Evolutionary conservation across 2,329 filamentous ascomycete genomes (phyloP).

Genomic region (Aspergillus sp.): DNA sequence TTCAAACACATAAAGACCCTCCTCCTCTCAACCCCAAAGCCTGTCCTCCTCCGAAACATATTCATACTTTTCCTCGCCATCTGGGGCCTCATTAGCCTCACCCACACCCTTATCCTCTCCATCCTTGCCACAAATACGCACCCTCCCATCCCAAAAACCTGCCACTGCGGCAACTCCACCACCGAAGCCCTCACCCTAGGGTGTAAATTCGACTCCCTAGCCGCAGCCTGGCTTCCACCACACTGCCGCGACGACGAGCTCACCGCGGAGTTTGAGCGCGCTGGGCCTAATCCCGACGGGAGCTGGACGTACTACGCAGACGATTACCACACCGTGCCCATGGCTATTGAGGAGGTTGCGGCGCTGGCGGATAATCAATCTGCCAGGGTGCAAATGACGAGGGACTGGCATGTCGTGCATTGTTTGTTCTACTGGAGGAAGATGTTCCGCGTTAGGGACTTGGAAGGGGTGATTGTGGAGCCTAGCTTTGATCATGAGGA

Average conservation of each 20-base stretch:
- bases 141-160: slow-evolving; percentile 11
- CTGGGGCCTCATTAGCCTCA: background rate
- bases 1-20: background rate
- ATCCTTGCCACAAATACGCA: background rate
- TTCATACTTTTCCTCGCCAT: background rate
- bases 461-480: slow-evolving; percentile 15
- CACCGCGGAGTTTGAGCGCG: slow-evolving; percentile 33
- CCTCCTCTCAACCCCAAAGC: background rate
- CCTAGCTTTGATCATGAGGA: slow-evolving; percentile 18
- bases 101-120: background rate
- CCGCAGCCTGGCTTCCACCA: slow-evolving; percentile 38
- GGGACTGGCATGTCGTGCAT: slow-evolving; percentile 35
- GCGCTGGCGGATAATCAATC: background rate
- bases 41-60: background rate
- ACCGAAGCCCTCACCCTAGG: slow-evolving; percentile 28
- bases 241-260: slow-evolving; percentile 39
- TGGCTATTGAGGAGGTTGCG: slow-evolving; percentile 2
- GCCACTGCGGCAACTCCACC: slow-evolving; percentile 35
- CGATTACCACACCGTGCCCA: slow-evolving; percentile 19
- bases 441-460: slow-evolving; percentile 16
- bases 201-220: slow-evolving; percentile 40
- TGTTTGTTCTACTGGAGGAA: slow-evolving; percentile 41
- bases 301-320: slow-evolving; percentile 38
- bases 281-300: slow-evolving; percentile 32
- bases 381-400: background rate